A percentile compares a stretch with the other conserved stretches of the same genome.
Evolutionary conservation across 2,329 filamentous ascomycete species (phyloP).

Genomic region (Hymenoscyphus salicellus): DNA sequence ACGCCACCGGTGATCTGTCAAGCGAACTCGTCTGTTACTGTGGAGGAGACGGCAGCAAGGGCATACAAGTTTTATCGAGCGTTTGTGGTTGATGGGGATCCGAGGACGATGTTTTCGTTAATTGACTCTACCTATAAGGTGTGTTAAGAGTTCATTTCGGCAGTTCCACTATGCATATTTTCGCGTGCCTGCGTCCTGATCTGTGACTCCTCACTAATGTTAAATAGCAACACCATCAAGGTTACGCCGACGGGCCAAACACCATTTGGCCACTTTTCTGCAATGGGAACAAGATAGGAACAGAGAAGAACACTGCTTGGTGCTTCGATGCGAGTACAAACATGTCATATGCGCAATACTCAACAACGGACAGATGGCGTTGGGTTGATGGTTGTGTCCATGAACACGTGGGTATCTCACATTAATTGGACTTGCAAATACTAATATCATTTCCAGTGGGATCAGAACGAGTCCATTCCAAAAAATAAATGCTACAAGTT

Average conservation of each 20-base stretch:
- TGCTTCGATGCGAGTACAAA: conserved; percentile 21
- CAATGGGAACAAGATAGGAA: conserved; percentile 15
- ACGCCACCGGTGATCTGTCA: conserved; percentile 18
- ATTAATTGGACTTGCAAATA: background rate
- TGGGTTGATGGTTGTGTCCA: conserved; percentile 23
- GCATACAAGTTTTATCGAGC: conserved; percentile 22
- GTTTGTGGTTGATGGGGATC: conserved; percentile 23
- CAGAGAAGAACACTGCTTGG: conserved; percentile 15
- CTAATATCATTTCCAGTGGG: conserved; percentile 16
- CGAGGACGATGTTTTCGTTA: conserved; percentile 21
- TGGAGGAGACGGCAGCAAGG: conserved; percentile 15
- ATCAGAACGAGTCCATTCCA: conserved; percentile 18
- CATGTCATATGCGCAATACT: conserved; percentile 23
- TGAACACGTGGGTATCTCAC: conserved; percentile 18
- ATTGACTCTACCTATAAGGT: conserved; percentile 22
- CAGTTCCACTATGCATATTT: too few relatives aligned
- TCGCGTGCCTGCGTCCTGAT: too few relatives aligned
- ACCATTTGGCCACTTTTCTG: conserved; percentile 24
- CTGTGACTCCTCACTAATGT: background rate
- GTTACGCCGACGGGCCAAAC: conserved; percentile 18
- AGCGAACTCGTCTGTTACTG: conserved; percentile 18
- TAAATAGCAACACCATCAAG: conserved; percentile 20
- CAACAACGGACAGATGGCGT: conserved; percentile 18
- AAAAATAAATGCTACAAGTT: conserved; percentile 16
- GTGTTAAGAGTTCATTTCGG: background rate